Evolutionary conservation across 768 basidiomycete genomes (phyloP), one percentile per base, ranked within the genome.

Genomic region (Mycena capillaripes): DNA sequence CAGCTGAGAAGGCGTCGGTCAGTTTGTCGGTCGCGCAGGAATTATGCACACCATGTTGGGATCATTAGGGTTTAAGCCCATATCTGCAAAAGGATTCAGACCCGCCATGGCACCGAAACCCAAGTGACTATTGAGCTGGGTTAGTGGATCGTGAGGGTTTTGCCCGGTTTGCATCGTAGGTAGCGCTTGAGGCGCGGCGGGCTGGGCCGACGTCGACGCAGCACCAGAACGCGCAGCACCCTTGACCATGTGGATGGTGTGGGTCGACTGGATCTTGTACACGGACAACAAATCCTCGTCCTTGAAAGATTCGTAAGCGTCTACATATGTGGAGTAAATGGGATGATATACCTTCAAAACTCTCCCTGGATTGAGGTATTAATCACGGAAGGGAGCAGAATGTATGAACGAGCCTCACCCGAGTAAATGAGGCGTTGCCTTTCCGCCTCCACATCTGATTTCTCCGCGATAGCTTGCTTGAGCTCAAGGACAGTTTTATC

Each of bases 201-300:
- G 74, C 25, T 86, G 70, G 46, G 79, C 79, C 23, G 82, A 78
- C 1, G 88, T 77, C 38, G 87, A 81, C 0, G 86, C 78, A 11
- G 81, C 85, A 9, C 82, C 79, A 0, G 89, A 79, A 10, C 92
- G 88, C 1, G 92, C 87, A 12, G 89, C 91, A 27, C 95, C 94
- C 80, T 97, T 97, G 77, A 97, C 97, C 94, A 96, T 96, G 80
- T 96, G 96, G 48, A 97, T 91, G 0, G 96, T 97, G 79, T 98
- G 95, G 4, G 89, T 87, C 0, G 93, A 89, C 78, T 95, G 94
- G 69, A 98, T 96, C 87, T 98, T 97, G 89, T 98, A 98, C 10
- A 87, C 86, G 1, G 93, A 91, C 12, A 98, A 85, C 16, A 81
- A 78, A 77, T 98, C 96, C 59, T 97, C 96, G 75, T 96, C 95